A percentile compares a stretch with the other conserved stretches of the same genome.
Conservation (phyloP, 495 filamentous ascomycete species). For the Podospora appendiculata region DNA sequence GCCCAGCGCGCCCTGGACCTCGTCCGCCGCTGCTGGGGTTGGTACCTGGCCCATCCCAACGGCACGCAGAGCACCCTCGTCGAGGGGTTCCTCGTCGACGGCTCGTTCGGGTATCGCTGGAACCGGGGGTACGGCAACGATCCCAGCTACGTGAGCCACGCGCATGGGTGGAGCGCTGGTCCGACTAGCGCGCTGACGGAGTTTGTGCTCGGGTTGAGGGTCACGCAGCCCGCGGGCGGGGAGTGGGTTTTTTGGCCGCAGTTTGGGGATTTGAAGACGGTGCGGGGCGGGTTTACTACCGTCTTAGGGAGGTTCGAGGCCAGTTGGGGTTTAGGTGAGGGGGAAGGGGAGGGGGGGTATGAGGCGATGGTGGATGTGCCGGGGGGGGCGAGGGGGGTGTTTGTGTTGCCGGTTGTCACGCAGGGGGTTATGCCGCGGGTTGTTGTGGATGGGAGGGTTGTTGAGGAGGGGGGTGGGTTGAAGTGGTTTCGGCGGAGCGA, state of each 20-base stretch:
- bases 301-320: neutral
- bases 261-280: conserved; percentile 48
- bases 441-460: neutral
- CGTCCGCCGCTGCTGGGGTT: conserved; percentile 54
- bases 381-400: neutral
- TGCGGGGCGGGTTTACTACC: conserved; percentile 17
- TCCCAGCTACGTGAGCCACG: conserved; percentile 48
- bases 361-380: neutral
- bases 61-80: conserved; percentile 57
- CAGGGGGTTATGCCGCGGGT: neutral
- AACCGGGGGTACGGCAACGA: conserved; percentile 42
- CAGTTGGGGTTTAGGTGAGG: neutral
- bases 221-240: conserved; percentile 40
- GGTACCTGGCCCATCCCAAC: conserved; percentile 53
- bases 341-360: neutral
- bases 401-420: neutral
- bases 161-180: conserved; percentile 55
- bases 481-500: neutral
- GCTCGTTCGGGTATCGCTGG: conserved; percentile 50
- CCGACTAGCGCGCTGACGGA: conserved; percentile 52
- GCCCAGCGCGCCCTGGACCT: conserved; percentile 48
- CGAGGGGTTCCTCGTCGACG: conserved; percentile 53
- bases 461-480: neutral
- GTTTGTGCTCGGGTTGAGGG: conserved; percentile 48
- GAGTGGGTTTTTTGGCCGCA: conserved; percentile 52